Percentiles rank a stretch among this genome's conserved stretches.
phyloP scores from a whole-genome alignment of 2,329 filamentous ascomycete species.

The Ophiosphaerella korrae region DNA sequence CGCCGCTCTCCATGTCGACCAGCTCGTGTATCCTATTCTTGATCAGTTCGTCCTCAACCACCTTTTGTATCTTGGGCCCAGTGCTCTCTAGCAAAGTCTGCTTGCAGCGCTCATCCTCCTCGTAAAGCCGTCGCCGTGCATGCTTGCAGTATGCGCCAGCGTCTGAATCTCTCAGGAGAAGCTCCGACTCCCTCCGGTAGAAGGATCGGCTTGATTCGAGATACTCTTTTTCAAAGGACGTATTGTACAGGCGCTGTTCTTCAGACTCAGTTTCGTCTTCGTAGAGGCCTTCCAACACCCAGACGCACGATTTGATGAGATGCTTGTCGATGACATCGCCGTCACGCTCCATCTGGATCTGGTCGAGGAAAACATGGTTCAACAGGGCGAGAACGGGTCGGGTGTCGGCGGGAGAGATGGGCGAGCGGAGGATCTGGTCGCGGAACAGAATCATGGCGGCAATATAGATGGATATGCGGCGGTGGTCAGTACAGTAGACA shows the following conservation, averaged over 20 bases:
- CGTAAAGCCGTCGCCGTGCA: constrained; percentile 72
- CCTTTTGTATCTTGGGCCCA: constrained; percentile 70
- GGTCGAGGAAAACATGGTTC: constrained; percentile 82
- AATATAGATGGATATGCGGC: constrained; percentile 78
- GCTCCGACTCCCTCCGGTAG: constrained; percentile 76
- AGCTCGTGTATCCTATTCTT: constrained; percentile 78
- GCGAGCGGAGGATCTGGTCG: constrained; percentile 76
- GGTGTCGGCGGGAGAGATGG: constrained; percentile 49
- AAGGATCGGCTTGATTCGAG: constrained; percentile 72
- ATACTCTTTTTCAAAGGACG: constrained; percentile 80
- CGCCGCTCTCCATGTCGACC: constrained; percentile 82
- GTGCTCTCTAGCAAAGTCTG: constrained; percentile 80
- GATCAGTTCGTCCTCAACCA: constrained; percentile 84
- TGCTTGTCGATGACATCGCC: constrained; percentile 86
- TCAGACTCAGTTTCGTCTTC: constrained; percentile 80
- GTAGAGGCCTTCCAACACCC: constrained; percentile 90
- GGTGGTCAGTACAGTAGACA: constrained; percentile 75
- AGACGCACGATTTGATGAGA: constrained; percentile 79
- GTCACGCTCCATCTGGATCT: constrained; percentile 89
- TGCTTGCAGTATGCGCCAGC: constrained; percentile 81
- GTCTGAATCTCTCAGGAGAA: constrained; percentile 76
- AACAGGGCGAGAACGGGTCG: constrained; percentile 73
- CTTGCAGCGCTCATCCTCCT: constrained; percentile 82
- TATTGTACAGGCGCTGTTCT: constrained; percentile 80
- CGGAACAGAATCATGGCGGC: constrained; percentile 87